Base-by-base conservation (phyloP, 2,329 filamentous ascomycete species). In the Claviceps digitariae region DNA sequence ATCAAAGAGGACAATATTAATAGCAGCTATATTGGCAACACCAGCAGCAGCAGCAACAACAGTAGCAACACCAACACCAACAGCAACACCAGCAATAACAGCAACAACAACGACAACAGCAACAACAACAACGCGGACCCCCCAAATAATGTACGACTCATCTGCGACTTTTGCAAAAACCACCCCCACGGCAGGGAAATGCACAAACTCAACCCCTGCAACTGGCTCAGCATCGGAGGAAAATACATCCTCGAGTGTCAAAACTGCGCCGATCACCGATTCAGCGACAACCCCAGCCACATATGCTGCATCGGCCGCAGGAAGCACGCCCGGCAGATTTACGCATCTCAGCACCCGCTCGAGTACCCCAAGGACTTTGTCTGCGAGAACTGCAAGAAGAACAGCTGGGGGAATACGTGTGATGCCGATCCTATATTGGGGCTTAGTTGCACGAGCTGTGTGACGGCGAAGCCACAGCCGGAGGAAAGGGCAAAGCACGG, bases 211-310 rank as follows among this genome's bases (percentile, higher is more conserved):
- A 44, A 23, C 1, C 52, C 56, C 7, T 62, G 61, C 49, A 52
- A 62, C 51, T 54, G 49, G 44, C 29, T 51, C n/a, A 48, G n/a
- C 17, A 15, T 48, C 3, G 52, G 48, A 8, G 50, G 44, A 1
- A 52, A 52, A 8, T 55, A 53, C 47, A 41, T 50, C 20, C n/a
- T 61, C 5, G 62, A 63, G 38, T 64, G 62, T 53, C 54, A 52
- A 38, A 63, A 61, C 56, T 64, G 62, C 49, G 57, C 62, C 44
- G 57, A 64, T 51, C 31, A 60, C 41, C 56, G 61, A n/a, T 46
- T 45, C 43, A 29, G 17, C 7, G 17, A 23, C 36, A 13, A 29
- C 17, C 17, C 10, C 40, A 20, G 50, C 0, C 55, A 58, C 48
- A 44, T 8, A 6, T 63, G 61, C 55, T 29, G 51, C 15, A 43